Conservation (phyloP, 805 yeast genomes). For the Yamadazyma phyllophila region DNA sequence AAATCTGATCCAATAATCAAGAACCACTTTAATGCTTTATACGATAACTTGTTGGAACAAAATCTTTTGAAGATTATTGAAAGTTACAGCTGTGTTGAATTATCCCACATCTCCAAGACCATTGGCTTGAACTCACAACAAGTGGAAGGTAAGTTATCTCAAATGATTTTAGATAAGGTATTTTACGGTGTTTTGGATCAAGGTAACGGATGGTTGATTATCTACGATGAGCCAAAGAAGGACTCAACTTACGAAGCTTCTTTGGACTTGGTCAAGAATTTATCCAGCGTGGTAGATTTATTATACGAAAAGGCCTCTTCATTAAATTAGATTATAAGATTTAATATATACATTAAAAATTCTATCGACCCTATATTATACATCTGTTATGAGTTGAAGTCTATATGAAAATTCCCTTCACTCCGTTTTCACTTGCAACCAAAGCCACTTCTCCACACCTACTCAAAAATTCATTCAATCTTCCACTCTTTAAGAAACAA, state of each 20-base stretch:
- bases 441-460: constrained; percentile 59
- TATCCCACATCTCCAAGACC: constrained; percentile 79
- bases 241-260: constrained; percentile 89
- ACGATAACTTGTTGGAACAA: constrained; percentile 90
- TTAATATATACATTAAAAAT: too few relatives aligned
- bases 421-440: constrained; percentile 44
- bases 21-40: constrained; percentile 87
- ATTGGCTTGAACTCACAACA: constrained; percentile 85
- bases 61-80: constrained; percentile 92
- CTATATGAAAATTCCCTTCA: constrained; percentile 40
- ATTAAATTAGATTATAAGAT: constrained; percentile 48
- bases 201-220: constrained; percentile 95
- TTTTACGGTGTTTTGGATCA: constrained; percentile 96
- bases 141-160: constrained; percentile 91
- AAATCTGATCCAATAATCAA: constrained; percentile 85
- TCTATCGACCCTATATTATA: constrained; percentile 2
- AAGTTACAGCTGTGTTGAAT: constrained; percentile 95
- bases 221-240: constrained; percentile 83
- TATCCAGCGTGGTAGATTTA: constrained; percentile 85
- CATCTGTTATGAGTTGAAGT: not conserved
- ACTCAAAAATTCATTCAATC: constrained; percentile 51
- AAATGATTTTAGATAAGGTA: constrained; percentile 95
- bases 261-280: constrained; percentile 79
- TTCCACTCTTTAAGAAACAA: constrained; percentile 57
- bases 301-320: constrained; percentile 91